These are phyloP conservation scores for Jatropha curcas DNA, from an alignment of 345 rosid genomes.

Conservation along the genomic window DNA sequence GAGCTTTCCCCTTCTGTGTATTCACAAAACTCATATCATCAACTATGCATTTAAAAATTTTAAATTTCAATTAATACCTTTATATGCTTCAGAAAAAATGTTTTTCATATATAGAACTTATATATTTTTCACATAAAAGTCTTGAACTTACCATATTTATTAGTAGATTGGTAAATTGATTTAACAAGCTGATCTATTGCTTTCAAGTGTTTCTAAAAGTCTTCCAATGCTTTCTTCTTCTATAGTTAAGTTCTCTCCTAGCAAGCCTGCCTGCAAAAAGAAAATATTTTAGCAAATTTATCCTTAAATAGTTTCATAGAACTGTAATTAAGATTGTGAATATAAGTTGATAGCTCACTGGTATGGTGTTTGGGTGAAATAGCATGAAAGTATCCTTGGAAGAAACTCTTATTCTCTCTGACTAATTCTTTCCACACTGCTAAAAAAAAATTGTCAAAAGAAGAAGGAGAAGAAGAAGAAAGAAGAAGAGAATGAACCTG, in stretches of 20 bases:
- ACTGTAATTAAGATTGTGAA: too few relatives aligned
- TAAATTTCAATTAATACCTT: too few relatives aligned
- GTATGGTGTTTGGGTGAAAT: slow-evolving; percentile 2
- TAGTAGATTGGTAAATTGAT: too few relatives aligned
- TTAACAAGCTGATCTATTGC: too few relatives aligned
- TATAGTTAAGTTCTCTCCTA: too few relatives aligned
- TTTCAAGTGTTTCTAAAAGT: too few relatives aligned
- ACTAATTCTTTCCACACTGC: slow-evolving; percentile 52
- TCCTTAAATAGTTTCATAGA: too few relatives aligned
- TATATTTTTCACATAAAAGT: too few relatives aligned
- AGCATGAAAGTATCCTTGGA: slow-evolving; percentile 37
- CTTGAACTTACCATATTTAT: background rate
- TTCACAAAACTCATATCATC: too few relatives aligned
- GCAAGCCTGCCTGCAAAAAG: background rate
- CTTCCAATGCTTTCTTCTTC: background rate
- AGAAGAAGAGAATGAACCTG: slow-evolving; percentile 23
- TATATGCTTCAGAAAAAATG: background rate
- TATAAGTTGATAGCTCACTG: background rate
- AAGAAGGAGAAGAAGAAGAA: background rate
- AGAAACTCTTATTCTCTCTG: slow-evolving; percentile 50
- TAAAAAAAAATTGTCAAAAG: background rate
- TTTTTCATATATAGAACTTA: background rate
- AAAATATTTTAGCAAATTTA: too few relatives aligned
- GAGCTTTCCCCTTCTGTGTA: too few relatives aligned
- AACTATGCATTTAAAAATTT: too few relatives aligned